Conservation (phyloP, 805 yeast genomes). For the Naumovozyma baii region DNA sequence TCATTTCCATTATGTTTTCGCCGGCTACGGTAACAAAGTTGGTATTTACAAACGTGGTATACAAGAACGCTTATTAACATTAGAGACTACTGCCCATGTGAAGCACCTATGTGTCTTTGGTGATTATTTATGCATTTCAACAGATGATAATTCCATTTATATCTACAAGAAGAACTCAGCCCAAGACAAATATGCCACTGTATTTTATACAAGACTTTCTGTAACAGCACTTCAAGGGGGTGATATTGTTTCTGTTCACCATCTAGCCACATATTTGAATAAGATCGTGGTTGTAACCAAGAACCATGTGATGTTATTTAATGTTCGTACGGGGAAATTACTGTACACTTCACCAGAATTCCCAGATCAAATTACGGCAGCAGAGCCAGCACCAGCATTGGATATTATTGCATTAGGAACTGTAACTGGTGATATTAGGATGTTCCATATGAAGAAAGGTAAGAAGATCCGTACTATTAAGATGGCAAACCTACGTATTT, state of each 20-base stretch:
- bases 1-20: slow-evolving; percentile 77
- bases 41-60: slow-evolving; percentile 80
- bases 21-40: slow-evolving; percentile 58
- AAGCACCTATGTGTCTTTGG: slow-evolving; percentile 60
- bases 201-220: slow-evolving; percentile 54
- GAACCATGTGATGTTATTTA: slow-evolving; percentile 49
- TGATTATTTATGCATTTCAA: slow-evolving; percentile 56
- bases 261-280: slow-evolving; percentile 87
- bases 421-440: slow-evolving; percentile 50
- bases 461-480: slow-evolving; percentile 42
- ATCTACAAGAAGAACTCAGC: slow-evolving; percentile 42
- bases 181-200: slow-evolving; percentile 40
- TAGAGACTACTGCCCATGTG: slow-evolving; percentile 32
- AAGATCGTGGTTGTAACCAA: slow-evolving; percentile 79
- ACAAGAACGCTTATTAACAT: slow-evolving; percentile 33
- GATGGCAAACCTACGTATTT: slow-evolving; percentile 33
- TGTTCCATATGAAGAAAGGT: slow-evolving; percentile 63
- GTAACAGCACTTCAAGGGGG: slow-evolving; percentile 55
- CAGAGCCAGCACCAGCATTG: slow-evolving; percentile 77
- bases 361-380: slow-evolving; percentile 50
- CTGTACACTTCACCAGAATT: slow-evolving; percentile 50
- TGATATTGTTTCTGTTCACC: slow-evolving; percentile 46
- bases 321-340: slow-evolving; percentile 67
- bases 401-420: slow-evolving; percentile 78
- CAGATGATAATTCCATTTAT: slow-evolving; percentile 36